These are phyloP conservation scores for Lycium barbarum DNA, from an alignment of 257 asterid species.

Conservation along the genomic window DNA sequence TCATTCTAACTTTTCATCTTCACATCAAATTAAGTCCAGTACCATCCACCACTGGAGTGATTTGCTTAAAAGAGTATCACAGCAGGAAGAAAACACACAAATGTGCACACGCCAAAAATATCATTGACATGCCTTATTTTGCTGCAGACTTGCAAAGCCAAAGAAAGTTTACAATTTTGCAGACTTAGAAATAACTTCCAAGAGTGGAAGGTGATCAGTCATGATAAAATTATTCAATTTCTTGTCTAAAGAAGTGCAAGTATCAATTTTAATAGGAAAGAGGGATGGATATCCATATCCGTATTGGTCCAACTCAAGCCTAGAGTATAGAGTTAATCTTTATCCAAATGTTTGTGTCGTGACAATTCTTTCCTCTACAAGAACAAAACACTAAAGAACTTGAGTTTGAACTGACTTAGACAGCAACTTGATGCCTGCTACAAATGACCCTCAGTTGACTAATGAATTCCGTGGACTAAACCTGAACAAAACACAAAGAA, in stretches of 20 bases:
- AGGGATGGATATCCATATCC: not conserved
- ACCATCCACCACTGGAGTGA: not conserved
- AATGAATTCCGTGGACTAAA: not conserved
- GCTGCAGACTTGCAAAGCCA: not conserved
- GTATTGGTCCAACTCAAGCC: not conserved
- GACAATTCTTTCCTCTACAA: not conserved
- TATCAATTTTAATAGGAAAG: not conserved
- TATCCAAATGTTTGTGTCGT: not conserved
- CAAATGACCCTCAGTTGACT: not conserved
- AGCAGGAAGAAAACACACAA: not conserved
- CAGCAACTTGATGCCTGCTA: not conserved
- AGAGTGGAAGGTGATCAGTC: not conserved
- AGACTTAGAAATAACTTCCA: not conserved
- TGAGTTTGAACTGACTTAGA: not conserved
- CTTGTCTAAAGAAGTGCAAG: not conserved
- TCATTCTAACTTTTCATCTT: slow-evolving; percentile 9
- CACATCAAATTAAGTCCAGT: slow-evolving; percentile 12
- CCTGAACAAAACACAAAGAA: not conserved
- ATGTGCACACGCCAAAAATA: not conserved
- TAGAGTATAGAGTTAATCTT: not conserved
- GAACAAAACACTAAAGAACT: not conserved
- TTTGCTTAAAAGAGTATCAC: slow-evolving; percentile 1
- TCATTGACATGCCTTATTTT: not conserved
- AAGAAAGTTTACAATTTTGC: too few species aligned
- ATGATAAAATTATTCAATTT: not conserved